Percentiles rank a stretch among this genome's conserved stretches.
phyloP scores from a whole-genome alignment of 805 yeast genomes.

The Candida berthetii region DNA sequence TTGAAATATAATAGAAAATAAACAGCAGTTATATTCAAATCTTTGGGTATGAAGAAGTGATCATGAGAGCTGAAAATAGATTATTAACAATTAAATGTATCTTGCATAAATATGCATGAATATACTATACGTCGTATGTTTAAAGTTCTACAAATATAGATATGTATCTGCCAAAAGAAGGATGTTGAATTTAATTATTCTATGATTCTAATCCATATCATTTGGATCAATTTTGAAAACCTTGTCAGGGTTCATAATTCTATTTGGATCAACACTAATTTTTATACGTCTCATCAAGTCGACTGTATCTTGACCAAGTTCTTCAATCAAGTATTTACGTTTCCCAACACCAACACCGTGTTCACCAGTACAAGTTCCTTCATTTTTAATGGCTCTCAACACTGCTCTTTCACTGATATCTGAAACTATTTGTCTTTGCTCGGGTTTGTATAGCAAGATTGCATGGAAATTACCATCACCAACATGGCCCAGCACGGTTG shows the following conservation, averaged over 20 bases:
- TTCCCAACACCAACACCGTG: conserved; percentile 79
- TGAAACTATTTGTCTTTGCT: conserved; percentile 39
- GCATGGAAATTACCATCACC: conserved; percentile 78
- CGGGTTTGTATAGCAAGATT: conserved; percentile 48
- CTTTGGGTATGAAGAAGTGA: too few species aligned
- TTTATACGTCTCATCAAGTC: conserved; percentile 66
- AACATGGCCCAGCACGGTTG: conserved; percentile 66
- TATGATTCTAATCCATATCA: background rate
- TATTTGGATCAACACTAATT: conserved; percentile 61
- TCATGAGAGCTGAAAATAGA: too few species aligned
- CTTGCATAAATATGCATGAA: too few species aligned
- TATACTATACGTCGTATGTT: background rate
- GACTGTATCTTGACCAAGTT: conserved; percentile 58
- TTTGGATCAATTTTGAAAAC: conserved; percentile 57
- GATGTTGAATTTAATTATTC: background rate
- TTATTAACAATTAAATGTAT: too few species aligned
- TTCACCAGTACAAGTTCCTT: conserved; percentile 79
- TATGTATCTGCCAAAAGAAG: too few species aligned
- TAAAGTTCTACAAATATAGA: too few species aligned
- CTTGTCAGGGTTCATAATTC: conserved; percentile 71
- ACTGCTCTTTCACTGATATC: conserved; percentile 53
- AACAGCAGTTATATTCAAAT: too few species aligned
- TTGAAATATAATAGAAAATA: too few species aligned
- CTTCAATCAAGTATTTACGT: conserved; percentile 47
- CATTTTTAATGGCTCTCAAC: conserved; percentile 51